Base-by-base conservation (phyloP, 345 rosid species). In the Gossypium anomalum region DNA sequence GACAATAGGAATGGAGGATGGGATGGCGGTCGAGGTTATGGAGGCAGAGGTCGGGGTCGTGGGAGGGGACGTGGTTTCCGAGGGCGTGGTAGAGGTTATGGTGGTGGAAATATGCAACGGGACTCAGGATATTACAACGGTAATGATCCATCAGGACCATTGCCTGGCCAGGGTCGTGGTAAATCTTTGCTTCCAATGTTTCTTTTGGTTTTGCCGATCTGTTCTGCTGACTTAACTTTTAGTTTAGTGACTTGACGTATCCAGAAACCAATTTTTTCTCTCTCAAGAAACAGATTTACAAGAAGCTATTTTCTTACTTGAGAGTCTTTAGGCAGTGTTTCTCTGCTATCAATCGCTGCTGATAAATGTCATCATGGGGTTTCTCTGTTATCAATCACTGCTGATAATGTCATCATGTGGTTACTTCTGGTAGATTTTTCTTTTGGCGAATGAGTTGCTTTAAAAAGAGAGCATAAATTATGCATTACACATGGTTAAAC, bases 11-110 rank as follows among this genome's bases (percentile, higher is more conserved):
- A 85, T 77, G 89, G 89, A 34, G 84, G 81, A 20, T 80, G 82
- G 84, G 84, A 86, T 64, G 82, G 80, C 60, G 81, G 77, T 71
- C 78, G 71, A 72, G 86, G 83, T 43, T 78, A 77, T 69, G 79
- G 83, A 73, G 76, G 83, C 45, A 81, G 87, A 72, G 90, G 87
- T 16, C 71, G 82, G 43, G 88, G 86, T 38, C 77, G 89, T 77
- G 88, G 87, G 59, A 79, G 87, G 73, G 83, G 88, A 53, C 80
- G 67, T 75, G 80, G 84, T 68, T 83, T 82, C 75, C 75, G 82
- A 23, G 92, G 88, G 57, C 79, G 67, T 67, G 81, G 82, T 58
- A 80, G 84, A 67, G 78, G 63, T 2, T 79, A 64, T 75, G 68
- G 67, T 77, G 80, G 69, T 62, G 64, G 78, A 71, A 70, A 79